These are phyloP conservation scores for Phytophthora pistaciae DNA, from an alignment of 352 stramenopile species.

Conservation along the genomic window DNA sequence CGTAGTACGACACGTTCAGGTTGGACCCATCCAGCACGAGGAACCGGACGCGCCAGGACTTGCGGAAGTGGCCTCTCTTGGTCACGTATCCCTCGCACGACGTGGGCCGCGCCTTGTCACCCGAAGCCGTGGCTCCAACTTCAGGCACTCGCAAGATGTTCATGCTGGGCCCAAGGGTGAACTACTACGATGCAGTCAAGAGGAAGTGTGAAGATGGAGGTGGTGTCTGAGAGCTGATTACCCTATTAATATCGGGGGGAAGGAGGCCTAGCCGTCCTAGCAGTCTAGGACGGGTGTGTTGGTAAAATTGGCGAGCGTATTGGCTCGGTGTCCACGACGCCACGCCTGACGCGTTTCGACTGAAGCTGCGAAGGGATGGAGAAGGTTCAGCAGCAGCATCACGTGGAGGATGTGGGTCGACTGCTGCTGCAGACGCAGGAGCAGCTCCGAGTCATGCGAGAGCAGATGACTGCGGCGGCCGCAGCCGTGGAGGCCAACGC, in stretches of 20 bases:
- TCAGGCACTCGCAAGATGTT: conserved; percentile 70
- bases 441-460: conserved; percentile 75
- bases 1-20: conserved; percentile 77
- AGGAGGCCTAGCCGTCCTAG: conserved; percentile 1
- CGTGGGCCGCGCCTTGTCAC: conserved; percentile 63
- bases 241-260: conserved; percentile 34
- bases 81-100: conserved; percentile 90
- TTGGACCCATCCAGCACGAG: conserved; percentile 79
- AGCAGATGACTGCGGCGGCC: conserved; percentile 66
- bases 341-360: not conserved
- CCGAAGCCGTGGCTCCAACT: conserved; percentile 15
- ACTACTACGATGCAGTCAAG: not conserved
- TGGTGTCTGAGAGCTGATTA: not conserved
- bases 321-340: conserved; percentile 7
- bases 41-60: conserved; percentile 86
- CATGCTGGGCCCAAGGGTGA: conserved; percentile 35
- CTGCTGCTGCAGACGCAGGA: conserved; percentile 87
- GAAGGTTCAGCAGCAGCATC: conserved; percentile 78
- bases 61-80: conserved; percentile 86
- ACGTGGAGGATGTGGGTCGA: conserved; percentile 84
- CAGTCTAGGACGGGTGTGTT: not conserved
- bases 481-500: conserved; percentile 40
- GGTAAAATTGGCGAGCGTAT: conserved; percentile 35
- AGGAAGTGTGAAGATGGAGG: conserved; percentile 16
- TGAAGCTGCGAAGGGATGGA: conserved; percentile 57